A percentile compares a stretch with the other conserved stretches of the same genome.
Evolutionary conservation across 257 asterid species (phyloP).

Genomic region (Gentiana straminea): DNA sequence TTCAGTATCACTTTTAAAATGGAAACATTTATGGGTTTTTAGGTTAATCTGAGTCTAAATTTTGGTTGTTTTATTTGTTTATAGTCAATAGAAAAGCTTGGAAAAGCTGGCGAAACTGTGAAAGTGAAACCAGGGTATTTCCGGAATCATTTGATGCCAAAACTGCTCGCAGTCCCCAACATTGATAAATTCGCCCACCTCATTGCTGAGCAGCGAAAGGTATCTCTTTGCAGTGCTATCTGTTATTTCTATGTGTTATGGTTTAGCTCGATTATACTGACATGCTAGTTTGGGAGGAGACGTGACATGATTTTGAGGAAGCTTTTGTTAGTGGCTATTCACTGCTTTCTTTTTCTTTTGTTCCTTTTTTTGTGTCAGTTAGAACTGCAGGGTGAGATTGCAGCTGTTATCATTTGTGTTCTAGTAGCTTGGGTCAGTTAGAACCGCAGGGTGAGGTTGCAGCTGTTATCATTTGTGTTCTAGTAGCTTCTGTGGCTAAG

Average conservation of each 20-base stretch:
- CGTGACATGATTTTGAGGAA: too few species aligned
- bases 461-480: too few species aligned
- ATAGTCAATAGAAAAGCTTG: slow-evolving; percentile 54
- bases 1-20: not conserved
- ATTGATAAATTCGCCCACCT: slow-evolving; percentile 79
- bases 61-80: not conserved
- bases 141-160: slow-evolving; percentile 96
- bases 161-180: slow-evolving; percentile 77
- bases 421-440: too few species aligned
- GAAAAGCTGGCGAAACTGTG: slow-evolving; percentile 87
- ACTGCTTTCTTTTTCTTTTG: too few species aligned
- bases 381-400: too few species aligned
- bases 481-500: too few species aligned
- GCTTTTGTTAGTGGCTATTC: too few species aligned
- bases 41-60: not conserved
- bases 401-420: too few species aligned
- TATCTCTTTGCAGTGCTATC: not conserved
- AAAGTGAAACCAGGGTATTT: slow-evolving; percentile 95
- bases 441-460: too few species aligned
- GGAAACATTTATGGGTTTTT: not conserved
- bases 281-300: too few species aligned
- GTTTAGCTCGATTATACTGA: not conserved
- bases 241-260: not conserved
- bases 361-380: too few species aligned
- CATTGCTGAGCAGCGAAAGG: slow-evolving; percentile 83